Conservation (phyloP, 2,329 filamentous ascomycete genomes). For the Bisporella sp. region DNA sequence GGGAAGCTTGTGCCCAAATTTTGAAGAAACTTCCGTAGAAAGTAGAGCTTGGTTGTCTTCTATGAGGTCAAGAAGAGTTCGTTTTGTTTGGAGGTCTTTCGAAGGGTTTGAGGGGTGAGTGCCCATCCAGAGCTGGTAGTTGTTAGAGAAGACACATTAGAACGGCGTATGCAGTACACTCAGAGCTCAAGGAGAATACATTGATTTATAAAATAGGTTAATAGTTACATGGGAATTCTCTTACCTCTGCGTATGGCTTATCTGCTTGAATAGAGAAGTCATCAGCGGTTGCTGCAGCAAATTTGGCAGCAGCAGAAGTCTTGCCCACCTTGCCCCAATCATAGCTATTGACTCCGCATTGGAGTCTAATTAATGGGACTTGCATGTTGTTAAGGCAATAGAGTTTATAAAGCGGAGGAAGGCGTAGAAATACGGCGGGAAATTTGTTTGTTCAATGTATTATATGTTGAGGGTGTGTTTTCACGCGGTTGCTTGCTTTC, state of each 20-base stretch:
- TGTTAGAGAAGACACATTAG: slow-evolving; percentile 5
- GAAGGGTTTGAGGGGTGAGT: slow-evolving; percentile 95
- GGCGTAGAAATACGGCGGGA: not conserved
- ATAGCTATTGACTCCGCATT: slow-evolving; percentile 94
- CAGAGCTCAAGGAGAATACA: too few species aligned
- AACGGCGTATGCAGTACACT: too few species aligned
- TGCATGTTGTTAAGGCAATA: slow-evolving; percentile 19
- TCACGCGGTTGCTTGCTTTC: too few species aligned
- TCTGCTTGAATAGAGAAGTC: slow-evolving; percentile 74
- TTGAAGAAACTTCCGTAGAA: slow-evolving; percentile 62
- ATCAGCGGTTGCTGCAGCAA: slow-evolving; percentile 73
- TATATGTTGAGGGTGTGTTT: too few species aligned
- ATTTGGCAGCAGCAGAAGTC: slow-evolving; percentile 82
- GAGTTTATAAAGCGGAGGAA: not conserved
- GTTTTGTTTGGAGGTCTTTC: slow-evolving; percentile 76
- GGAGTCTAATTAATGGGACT: slow-evolving; percentile 76
- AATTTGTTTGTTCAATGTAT: too few species aligned
- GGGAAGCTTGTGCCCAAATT: slow-evolving; percentile 76
- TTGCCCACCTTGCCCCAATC: slow-evolving; percentile 96
- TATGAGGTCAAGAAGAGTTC: slow-evolving; percentile 80
- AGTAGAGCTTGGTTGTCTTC: slow-evolving; percentile 81
- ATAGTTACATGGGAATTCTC: not conserved
- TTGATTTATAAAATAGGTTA: slow-evolving; percentile 49
- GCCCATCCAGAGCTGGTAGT: slow-evolving; percentile 87
- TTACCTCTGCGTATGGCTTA: slow-evolving; percentile 89